phyloP scores from a whole-genome alignment of 495 filamentous ascomycete genomes.

The Xanthoparmelia taractica region DNA sequence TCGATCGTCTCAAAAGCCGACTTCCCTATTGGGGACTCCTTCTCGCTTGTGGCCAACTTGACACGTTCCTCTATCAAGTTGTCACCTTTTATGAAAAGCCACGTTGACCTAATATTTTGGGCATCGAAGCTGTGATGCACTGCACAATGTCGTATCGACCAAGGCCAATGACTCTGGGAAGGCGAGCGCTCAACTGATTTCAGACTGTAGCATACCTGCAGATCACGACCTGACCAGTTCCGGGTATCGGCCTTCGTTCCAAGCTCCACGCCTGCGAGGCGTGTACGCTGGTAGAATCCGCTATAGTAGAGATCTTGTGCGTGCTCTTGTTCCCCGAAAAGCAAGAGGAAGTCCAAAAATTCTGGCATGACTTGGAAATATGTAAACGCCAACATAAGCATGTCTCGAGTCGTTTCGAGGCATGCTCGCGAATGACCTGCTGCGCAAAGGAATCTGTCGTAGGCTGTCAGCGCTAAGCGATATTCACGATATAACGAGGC shows the following conservation, averaged over 20 bases:
- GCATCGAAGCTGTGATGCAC: constrained; percentile 41
- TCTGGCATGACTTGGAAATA: constrained; percentile 39
- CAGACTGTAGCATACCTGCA: constrained; percentile 41
- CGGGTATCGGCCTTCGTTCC: constrained; percentile 28
- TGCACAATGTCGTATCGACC: constrained; percentile 38
- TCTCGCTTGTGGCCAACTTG: constrained; percentile 21
- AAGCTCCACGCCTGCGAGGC: constrained; percentile 15
- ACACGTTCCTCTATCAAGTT: constrained; percentile 32
- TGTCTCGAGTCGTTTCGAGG: constrained; percentile 29
- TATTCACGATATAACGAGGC: background rate
- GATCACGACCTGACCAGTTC: constrained; percentile 34
- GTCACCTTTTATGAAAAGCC: constrained; percentile 39
- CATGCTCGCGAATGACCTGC: constrained; percentile 25
- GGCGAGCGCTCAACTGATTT: constrained; percentile 36
- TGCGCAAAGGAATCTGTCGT: constrained; percentile 28
- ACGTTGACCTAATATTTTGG: constrained; percentile 29
- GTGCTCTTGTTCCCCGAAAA: constrained; percentile 32
- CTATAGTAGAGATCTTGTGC: constrained; percentile 24
- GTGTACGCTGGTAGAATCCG: constrained; percentile 19
- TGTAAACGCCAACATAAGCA: constrained; percentile 32
- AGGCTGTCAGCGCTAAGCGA: background rate
- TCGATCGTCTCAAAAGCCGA: constrained; percentile 26
- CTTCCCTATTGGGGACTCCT: constrained; percentile 18
- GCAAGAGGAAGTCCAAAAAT: constrained; percentile 40
- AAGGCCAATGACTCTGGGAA: constrained; percentile 17